Evolutionary conservation across 2,329 filamentous ascomycete genomes (phyloP).

Genomic region (Fusarium decemcellulare): DNA sequence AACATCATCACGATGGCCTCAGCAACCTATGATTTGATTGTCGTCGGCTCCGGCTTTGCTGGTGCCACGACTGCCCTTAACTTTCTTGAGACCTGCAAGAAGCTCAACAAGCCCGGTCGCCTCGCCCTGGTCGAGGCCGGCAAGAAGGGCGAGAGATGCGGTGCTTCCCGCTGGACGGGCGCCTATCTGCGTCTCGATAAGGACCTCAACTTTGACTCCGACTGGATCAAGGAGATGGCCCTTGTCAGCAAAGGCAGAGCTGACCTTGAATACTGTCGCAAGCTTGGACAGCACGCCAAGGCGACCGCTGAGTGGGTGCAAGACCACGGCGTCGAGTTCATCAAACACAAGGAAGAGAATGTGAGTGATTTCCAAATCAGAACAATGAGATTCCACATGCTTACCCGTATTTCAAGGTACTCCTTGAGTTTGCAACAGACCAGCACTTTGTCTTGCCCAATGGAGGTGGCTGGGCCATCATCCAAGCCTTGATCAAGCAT

Average conservation of each 20-base stretch:
- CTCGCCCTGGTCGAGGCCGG: conserved; percentile 6
- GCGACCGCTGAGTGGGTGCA: conserved; percentile 2
- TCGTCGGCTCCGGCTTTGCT: conserved; percentile 6
- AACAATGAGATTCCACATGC: background rate
- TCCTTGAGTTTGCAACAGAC: background rate
- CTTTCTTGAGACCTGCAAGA: conserved; percentile 1
- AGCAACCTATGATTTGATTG: conserved; percentile 2
- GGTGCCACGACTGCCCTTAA: conserved; percentile 2
- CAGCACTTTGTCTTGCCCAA: background rate
- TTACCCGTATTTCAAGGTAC: background rate
- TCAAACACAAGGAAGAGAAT: conserved; percentile 4
- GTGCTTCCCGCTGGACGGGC: conserved; percentile 4
- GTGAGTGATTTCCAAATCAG: background rate
- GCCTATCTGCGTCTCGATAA: conserved; percentile 9
- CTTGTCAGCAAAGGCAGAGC: background rate
- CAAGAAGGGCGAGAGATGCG: conserved; percentile 7
- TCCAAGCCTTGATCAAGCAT: background rate
- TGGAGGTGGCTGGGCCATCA: background rate
- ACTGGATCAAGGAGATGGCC: conserved; percentile 8
- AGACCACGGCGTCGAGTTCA: background rate
- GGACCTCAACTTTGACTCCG: conserved; percentile 1
- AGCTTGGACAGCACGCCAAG: background rate
- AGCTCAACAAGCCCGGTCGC: conserved; percentile 7
- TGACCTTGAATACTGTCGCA: background rate
- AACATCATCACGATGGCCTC: background rate